Conservation (phyloP, 2,329 filamentous ascomycete genomes). For the Botrytis cinerea region DNA sequence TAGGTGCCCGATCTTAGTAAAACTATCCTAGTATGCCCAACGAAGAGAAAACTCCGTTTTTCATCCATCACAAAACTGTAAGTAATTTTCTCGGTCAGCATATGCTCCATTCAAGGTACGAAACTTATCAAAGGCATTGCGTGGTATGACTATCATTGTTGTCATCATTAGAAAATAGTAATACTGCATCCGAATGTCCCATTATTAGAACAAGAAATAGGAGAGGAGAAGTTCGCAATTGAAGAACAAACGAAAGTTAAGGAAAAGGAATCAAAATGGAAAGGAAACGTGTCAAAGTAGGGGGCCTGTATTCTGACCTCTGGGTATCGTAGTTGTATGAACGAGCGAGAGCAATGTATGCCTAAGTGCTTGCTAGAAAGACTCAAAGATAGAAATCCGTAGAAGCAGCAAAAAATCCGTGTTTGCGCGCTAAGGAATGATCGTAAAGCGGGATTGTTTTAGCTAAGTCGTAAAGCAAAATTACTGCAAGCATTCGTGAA, state of each 20-base stretch:
- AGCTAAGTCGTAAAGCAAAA: not conserved
- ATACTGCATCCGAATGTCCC: not conserved
- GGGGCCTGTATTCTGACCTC: not conserved
- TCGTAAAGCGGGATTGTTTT: not conserved
- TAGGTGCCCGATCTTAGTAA: not conserved
- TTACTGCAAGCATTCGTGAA: not conserved
- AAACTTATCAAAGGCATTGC: not conserved
- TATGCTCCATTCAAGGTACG: not conserved
- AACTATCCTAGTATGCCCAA: not conserved
- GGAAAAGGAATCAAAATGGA: accelerated
- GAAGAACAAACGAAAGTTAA: not conserved
- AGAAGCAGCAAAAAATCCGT: not conserved
- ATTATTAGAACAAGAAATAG: not conserved
- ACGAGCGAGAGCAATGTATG: not conserved
- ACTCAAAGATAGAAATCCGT: not conserved
- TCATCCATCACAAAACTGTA: not conserved
- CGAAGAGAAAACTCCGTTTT: not conserved
- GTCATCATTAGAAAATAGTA: not conserved
- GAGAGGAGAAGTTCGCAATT: not conserved
- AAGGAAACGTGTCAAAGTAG: not conserved
- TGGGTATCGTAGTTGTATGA: not conserved
- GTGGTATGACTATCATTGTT: not conserved
- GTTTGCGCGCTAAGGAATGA: not conserved
- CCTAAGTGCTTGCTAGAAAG: not conserved
- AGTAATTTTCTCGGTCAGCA: not conserved